Evolutionary conservation across 306 rosid species (phyloP), one percentile per base, ranked within the genome.

Genomic region (Phaseolus lunatus): DNA sequence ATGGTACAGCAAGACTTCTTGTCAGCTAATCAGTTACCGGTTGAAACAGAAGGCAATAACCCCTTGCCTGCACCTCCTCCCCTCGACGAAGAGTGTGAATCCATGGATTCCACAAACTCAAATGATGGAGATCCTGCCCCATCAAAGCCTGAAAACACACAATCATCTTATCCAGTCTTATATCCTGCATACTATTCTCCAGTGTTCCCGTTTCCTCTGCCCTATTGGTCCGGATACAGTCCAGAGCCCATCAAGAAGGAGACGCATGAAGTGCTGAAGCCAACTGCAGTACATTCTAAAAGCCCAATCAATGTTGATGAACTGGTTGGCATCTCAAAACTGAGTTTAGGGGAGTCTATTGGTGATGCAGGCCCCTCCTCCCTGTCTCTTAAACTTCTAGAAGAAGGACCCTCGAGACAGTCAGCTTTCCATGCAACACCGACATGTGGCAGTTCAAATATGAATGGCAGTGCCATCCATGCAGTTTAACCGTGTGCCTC

Each of bases 381-480:
- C 3, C 87, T 95, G 70, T 89, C 97, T 5, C 87, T 82, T 8
- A 90, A 95, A 59, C 90, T 95, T 58, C 81, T 75, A 14, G 89
- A 95, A 74, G 97, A 95, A 74, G 97, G 99, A 18, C 93, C 99
- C 33, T 86, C 98, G 19, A 84, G 99, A 80, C 99, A 91, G 85
- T 95, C 99, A 0, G 99, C 99, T 18, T 95, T 95, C 78, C 99
- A 95, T 45, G 92, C 97, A 50, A 92, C 92, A 35, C 92, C 99
- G 16, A 64, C 86, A 12, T 88, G 98, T 67, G 87, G 88, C 33
- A 81, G 81, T 81, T 86, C 95, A 14, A 77, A 75, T 63, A 78
- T 90, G 75, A 90, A 79, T 84, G 87, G 89, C 85, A 91, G 88
- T 70, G 92, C 88, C 20, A 93, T 93, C 86, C 98, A 91, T 76